Evolutionary conservation across 2,329 filamentous ascomycete genomes (phyloP), one percentile per base, ranked within the genome.

Genomic region (Fusarium neocosmosporiellum): DNA sequence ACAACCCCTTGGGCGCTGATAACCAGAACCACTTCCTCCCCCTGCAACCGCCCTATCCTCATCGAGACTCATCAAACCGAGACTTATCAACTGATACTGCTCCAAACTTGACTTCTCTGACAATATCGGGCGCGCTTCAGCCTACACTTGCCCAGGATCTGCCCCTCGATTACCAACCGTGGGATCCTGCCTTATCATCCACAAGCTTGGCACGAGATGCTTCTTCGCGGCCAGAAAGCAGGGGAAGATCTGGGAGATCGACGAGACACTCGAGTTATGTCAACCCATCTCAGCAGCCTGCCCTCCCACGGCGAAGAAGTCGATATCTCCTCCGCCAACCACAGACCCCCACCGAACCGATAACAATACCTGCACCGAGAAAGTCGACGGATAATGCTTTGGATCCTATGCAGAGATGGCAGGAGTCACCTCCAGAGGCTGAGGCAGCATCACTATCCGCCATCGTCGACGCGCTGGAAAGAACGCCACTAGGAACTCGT

Each of bases 381-480:
- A 27, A 29, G 0, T 46, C 31, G 7, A 36, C 55, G 2, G 70
- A 71, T 14, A 39, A 20, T n/a, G 43, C 50, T 2, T 27, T 65
- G 2, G 66, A 74, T 33, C 74, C 74, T 0, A 75, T 76, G 74
- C 66, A 77, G 9, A 50, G 74, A 50, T 76, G 74, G 74, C 74
- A 69, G n/a, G 72, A 76, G 9, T 76, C 74, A 11, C 74, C 74
- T 0, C 74, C 74, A 0, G 74, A 76, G 46, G 70, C 54, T 5
- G 74, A 76, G 46, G 64, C 74, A 36, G 74, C 74, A 10, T 76
- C 74, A 0, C 37, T 76, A 16, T 66, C 68, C 16, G 74, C 72
- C 7, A 76, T 76, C 11, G 70, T 37, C 7, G 65, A 75, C 7
- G 74, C 74, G 0, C 53, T 76, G 4, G 41, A 59, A 37, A 70